A percentile compares a stretch with the other conserved stretches of the same genome.
Evolutionary conservation across 345 rosid species (phyloP).

Genomic region (Cochlearia excelsa): DNA sequence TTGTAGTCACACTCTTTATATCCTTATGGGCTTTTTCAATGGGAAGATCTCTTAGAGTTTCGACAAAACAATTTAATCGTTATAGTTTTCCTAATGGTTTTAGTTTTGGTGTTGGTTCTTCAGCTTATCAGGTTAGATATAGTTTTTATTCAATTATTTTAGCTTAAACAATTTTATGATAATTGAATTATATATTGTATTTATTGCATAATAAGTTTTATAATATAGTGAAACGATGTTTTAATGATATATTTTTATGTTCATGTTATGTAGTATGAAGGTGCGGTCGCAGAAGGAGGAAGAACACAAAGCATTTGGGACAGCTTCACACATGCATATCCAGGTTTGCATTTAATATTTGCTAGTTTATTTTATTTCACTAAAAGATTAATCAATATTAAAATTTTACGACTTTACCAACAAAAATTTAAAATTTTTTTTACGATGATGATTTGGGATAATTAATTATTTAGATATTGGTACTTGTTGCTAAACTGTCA

Average conservation of each 20-base stretch:
- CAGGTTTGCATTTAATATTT: slow-evolving; percentile 21
- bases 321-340: slow-evolving; percentile 19
- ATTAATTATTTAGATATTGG: too few relatives aligned
- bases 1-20: slow-evolving; percentile 11
- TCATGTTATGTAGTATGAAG: slow-evolving; percentile 31
- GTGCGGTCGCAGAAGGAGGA: slow-evolving; percentile 35
- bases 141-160: not conserved
- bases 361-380: not conserved
- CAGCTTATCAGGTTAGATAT: slow-evolving; percentile 34
- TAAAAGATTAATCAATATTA: not conserved
- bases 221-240: too few relatives aligned
- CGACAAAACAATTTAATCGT: slow-evolving; percentile 13
- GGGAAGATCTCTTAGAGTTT: slow-evolving; percentile 19
- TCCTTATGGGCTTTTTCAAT: slow-evolving; percentile 8
- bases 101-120: slow-evolving; percentile 34
- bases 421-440: not conserved
- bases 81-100: slow-evolving; percentile 29
- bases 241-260: not conserved
- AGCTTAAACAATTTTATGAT: not conserved
- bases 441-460: not conserved
- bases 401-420: too few relatives aligned
- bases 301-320: slow-evolving; percentile 41
- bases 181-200: not conserved
- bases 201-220: not conserved
- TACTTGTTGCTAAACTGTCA: too few relatives aligned